These are phyloP conservation scores for Pseudoperonospora humuli DNA, from an alignment of 352 stramenopile species.

Conservation along the genomic window DNA sequence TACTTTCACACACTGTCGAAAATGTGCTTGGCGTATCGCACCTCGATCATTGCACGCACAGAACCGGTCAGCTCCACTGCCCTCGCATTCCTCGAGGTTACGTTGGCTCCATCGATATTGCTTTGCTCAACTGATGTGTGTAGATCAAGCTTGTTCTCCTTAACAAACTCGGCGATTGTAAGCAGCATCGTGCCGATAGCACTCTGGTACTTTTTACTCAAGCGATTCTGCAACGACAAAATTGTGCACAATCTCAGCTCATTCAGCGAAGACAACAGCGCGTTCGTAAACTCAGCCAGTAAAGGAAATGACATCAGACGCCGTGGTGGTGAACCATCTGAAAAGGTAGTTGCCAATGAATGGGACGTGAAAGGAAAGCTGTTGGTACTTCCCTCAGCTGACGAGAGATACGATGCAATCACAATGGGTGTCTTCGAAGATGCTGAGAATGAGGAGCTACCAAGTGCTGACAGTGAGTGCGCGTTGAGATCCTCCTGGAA, in stretches of 20 bases:
- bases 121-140: conserved; percentile 3
- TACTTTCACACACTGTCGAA: neutral
- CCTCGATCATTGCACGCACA: conserved; percentile 52
- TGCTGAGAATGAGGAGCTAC: conserved; percentile 15
- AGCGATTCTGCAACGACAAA: conserved; percentile 44
- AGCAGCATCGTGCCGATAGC: conserved; percentile 41
- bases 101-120: conserved; percentile 1
- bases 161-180: conserved; percentile 45
- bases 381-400: conserved; percentile 8
- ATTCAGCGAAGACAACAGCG: conserved; percentile 71
- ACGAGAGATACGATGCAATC: conserved; percentile 56
- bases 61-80: conserved; percentile 25
- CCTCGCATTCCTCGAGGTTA: conserved; percentile 17
- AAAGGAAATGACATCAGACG: conserved; percentile 85
- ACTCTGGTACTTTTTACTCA: conserved; percentile 50
- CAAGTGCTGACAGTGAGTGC: conserved; percentile 27
- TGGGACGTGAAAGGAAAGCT: conserved; percentile 24
- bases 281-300: conserved; percentile 80
- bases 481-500: conserved; percentile 51
- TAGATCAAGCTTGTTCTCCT: conserved; percentile 43
- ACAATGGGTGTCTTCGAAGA: conserved; percentile 57
- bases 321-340: conserved; percentile 42
- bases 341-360: conserved; percentile 1
- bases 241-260: conserved; percentile 77
- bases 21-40: conserved; percentile 10